Evolutionary conservation across 2,329 filamentous ascomycete species (phyloP).

Genomic region (Stachybotrys chlorohalonatus): DNA sequence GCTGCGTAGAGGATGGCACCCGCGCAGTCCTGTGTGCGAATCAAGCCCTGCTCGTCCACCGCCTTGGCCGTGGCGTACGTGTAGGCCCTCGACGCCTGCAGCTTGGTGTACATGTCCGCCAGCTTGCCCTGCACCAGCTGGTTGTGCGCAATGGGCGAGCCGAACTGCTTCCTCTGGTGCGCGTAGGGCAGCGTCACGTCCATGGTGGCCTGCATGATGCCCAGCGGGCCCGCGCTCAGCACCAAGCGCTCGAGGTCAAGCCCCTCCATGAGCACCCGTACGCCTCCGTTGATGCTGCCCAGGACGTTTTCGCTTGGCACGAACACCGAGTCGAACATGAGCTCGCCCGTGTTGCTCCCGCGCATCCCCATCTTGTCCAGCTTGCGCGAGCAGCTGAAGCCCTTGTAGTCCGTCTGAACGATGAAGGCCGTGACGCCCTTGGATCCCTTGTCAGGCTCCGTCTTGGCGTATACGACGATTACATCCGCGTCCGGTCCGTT

Average conservation of each 20-base stretch:
- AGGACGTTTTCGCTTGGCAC: constrained; percentile 77
- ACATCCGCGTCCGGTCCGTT: constrained; percentile 92
- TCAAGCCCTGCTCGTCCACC: constrained; percentile 65
- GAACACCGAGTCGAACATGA: constrained; percentile 85
- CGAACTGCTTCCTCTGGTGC: constrained; percentile 85
- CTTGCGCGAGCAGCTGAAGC: constrained; percentile 83
- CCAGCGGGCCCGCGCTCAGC: constrained; percentile 80
- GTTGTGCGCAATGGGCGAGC: constrained; percentile 76
- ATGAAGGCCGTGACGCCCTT: constrained; percentile 96
- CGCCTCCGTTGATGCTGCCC: constrained; percentile 71
- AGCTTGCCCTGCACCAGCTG: constrained; percentile 89
- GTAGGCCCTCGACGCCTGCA: constrained; percentile 75
- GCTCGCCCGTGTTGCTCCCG: constrained; percentile 90
- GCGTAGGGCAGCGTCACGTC: constrained; percentile 83
- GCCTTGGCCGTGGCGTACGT: constrained; percentile 74
- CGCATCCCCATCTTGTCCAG: constrained; percentile 98
- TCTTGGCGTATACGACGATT: constrained; percentile 96
- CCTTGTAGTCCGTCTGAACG: constrained; percentile 60
- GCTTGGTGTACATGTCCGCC: constrained; percentile 95
- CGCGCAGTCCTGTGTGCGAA: constrained; percentile 86
- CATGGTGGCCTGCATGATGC: constrained; percentile 86
- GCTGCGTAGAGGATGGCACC: constrained; percentile 90
- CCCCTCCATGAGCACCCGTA: constrained; percentile 90
- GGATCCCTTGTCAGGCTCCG: constrained; percentile 65
- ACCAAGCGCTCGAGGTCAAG: constrained; percentile 91